Evolutionary conservation across 2,329 filamentous ascomycete genomes (phyloP).

Genomic region (Botrytis galanthina): DNA sequence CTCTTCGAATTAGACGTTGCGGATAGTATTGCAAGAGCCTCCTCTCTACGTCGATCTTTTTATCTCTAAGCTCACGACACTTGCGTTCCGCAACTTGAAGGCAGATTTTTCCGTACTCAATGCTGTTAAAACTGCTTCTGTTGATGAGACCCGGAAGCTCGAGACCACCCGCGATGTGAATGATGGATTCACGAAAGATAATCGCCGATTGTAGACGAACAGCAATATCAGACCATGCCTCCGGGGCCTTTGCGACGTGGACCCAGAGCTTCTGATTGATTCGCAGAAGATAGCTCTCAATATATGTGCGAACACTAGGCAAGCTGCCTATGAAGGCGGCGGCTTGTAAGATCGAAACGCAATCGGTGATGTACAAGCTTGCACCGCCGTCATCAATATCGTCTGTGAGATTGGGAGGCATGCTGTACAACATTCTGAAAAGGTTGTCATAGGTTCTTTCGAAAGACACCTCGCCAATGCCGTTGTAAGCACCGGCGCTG

Average conservation of each 20-base stretch:
- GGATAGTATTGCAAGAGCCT: conserved; percentile 31
- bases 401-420: conserved; percentile 24
- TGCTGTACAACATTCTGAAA: conserved; percentile 31
- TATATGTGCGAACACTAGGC: conserved; percentile 23
- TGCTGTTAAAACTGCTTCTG: conserved; percentile 15
- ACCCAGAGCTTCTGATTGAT: conserved; percentile 32
- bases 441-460: conserved; percentile 35
- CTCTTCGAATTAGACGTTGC: conserved; percentile 27
- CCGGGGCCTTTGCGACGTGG: conserved; percentile 26
- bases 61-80: conserved; percentile 26
- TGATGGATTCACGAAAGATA: conserved; percentile 36
- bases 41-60: conserved; percentile 31
- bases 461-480: conserved; percentile 22
- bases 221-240: conserved; percentile 33
- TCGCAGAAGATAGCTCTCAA: conserved; percentile 34
- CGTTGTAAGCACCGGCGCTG: conserved; percentile 22
- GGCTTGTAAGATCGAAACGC: conserved; percentile 29
- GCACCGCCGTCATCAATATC: conserved; percentile 21
- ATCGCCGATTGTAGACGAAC: conserved; percentile 31
- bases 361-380: conserved; percentile 26
- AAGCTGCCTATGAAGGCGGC: conserved; percentile 28
- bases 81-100: conserved; percentile 28
- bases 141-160: conserved; percentile 26
- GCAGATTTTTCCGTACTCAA: conserved; percentile 19
- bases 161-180: conserved; percentile 32